These are phyloP conservation scores for Starmerella apicola DNA, from an alignment of 805 yeast species.

Conservation along the genomic window DNA sequence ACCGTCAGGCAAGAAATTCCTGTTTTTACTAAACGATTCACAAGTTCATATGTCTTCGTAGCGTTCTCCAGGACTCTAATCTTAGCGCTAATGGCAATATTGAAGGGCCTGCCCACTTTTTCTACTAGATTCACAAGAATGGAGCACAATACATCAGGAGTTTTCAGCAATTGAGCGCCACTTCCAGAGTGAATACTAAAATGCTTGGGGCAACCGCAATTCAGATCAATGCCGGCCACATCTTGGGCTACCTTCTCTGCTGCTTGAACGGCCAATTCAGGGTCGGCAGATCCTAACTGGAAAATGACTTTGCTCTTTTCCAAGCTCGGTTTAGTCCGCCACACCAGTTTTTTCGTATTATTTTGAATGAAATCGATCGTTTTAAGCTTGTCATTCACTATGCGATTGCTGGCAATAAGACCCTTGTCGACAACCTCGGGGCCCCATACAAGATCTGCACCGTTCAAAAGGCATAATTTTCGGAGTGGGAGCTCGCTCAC, in stretches of 20 bases:
- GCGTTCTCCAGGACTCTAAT: slow-evolving; percentile 63
- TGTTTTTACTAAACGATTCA: slow-evolving; percentile 48
- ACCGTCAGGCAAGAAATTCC: slow-evolving; percentile 80
- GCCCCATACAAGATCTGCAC: slow-evolving; percentile 93
- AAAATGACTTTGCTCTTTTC: slow-evolving; percentile 66
- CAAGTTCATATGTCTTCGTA: slow-evolving; percentile 48
- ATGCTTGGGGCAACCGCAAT: slow-evolving; percentile 96
- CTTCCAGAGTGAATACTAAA: slow-evolving; percentile 89
- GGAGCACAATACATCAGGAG: slow-evolving; percentile 65
- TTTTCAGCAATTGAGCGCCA: slow-evolving; percentile 85
- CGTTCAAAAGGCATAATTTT: slow-evolving; percentile 62
- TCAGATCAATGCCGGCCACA: slow-evolving; percentile 85
- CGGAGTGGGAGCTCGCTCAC: slow-evolving; percentile 91
- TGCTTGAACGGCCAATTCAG: slow-evolving; percentile 79
- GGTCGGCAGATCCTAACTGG: slow-evolving; percentile 79
- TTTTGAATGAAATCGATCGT: slow-evolving; percentile 29
- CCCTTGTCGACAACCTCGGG: slow-evolving; percentile 91
- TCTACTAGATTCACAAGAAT: slow-evolving; percentile 59
- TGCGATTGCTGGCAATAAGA: slow-evolving; percentile 55
- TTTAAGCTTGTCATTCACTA: slow-evolving; percentile 35
- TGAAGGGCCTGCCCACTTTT: slow-evolving; percentile 64
- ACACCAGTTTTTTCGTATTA: slow-evolving; percentile 34
- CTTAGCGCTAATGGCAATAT: slow-evolving; percentile 80
- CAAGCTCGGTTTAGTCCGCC: slow-evolving; percentile 53
- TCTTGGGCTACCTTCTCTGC: slow-evolving; percentile 69